Evolutionary conservation across 192 early-diverging fungal genomes (phyloP).

Genomic region (Coemansia sp.): DNA sequence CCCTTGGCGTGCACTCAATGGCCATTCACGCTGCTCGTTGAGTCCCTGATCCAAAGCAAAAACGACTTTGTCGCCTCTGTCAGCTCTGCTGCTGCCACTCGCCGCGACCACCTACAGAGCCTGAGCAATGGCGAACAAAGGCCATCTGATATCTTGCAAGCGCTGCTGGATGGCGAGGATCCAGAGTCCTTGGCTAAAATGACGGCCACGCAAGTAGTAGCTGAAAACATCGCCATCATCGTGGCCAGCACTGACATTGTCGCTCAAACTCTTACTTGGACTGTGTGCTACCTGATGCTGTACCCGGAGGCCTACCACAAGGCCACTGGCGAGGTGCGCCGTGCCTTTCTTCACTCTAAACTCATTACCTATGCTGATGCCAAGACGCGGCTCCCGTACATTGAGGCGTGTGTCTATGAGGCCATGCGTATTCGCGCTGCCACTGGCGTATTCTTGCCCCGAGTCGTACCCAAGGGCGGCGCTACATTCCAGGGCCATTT

Average conservation of each 20-base stretch:
- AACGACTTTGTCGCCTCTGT: constrained; percentile 22
- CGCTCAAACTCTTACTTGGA: constrained; percentile 36
- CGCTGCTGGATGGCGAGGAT: constrained; percentile 46
- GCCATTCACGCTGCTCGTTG: constrained; percentile 11
- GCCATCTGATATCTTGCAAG: constrained; percentile 51
- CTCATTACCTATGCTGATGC: constrained; percentile 32
- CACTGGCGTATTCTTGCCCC: constrained; percentile 16
- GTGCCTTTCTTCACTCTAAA: constrained; percentile 19
- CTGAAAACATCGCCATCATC: constrained; percentile 36
- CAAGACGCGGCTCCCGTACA: constrained; percentile 27
- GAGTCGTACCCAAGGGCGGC: constrained; percentile 33
- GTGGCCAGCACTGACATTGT: constrained; percentile 49
- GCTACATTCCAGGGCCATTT: constrained; percentile 27
- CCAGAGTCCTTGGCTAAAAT: constrained; percentile 35
- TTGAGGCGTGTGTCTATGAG: constrained; percentile 52
- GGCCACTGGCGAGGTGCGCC: constrained; percentile 30
- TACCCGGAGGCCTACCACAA: constrained; percentile 23
- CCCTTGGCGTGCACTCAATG: neutral
- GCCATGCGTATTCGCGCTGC: constrained; percentile 37
- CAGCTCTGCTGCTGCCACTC: constrained; percentile 1
- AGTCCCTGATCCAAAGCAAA: constrained; percentile 11
- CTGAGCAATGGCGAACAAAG: constrained; percentile 13
- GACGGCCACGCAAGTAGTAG: constrained; percentile 25
- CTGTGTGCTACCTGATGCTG: constrained; percentile 32
- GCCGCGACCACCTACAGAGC: neutral